Base-by-base conservation (phyloP, 1,284 basidiomycete species). In the Phellopilus nigrolimitatus region DNA sequence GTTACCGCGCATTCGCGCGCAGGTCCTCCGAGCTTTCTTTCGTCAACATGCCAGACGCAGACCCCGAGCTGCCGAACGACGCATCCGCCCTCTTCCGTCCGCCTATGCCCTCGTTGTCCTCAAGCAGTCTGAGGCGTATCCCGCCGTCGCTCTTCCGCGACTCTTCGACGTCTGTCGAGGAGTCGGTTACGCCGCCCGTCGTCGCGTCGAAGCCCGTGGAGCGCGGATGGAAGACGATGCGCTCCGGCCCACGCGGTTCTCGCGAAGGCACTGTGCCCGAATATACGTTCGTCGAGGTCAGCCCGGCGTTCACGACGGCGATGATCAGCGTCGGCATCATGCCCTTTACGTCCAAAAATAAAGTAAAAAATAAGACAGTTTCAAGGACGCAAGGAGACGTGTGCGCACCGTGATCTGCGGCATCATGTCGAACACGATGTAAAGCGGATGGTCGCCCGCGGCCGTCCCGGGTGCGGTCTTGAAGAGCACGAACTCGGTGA, bases 271-370 rank as follows among this genome's bases (percentile, higher is more conserved):
- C 31, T 9, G 10, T 33, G 31, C 31, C n/a, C 31, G n/a, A 9
- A n/a, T 33, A 33, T 9, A 33, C 31, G 6, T n/a, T n/a, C n/a
- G 31, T 47, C n/a, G 46, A 47, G 5, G 46, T 47, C 8, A 47
- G 22, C 10, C 46, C 46, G 17, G 33, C 22, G 36, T 47, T 47
- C 8, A 47, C 46, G 33, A 31, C 33, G 19, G 33, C 22, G 36
- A 47, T 47, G 33, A 47, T 47, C 9, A 47, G 24, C 13, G 46
- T 47, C 19, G 46, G 46, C 24, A 47, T 38, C 9, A 47, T 47
- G 12, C 46, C 46, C 46, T 47, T 10, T 15, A 17, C n/a, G n/a
- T n/a, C n/a, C n/a, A 28, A 27, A 30, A 3, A 46, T 3, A 46
- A 4, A 15, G 13, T 4, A 19, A n/a, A 34, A 31, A 17, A 12